Evolutionary conservation across 2,329 filamentous ascomycete genomes (phyloP), one percentile per base, ranked within the genome.

Genomic region (Aspergillus tamarii): DNA sequence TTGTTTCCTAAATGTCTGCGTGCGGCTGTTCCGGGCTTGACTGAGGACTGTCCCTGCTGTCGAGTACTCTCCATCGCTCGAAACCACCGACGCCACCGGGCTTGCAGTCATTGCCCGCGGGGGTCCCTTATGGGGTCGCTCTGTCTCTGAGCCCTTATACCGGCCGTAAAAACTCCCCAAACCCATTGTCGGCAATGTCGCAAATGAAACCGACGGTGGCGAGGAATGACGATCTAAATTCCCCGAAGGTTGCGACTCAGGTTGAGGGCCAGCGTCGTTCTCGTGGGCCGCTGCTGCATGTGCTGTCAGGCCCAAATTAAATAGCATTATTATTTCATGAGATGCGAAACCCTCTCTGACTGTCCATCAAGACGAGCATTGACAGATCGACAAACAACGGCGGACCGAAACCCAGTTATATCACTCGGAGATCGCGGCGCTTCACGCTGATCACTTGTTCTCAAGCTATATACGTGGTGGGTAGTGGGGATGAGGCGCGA

Each of bases 221-320:
- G 69, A 67, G 48, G 65, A 64, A 58, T 69, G 62, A 9, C 70
- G 68, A 21, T 52, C n/a, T 32, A 32, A 32, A 52, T 21, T 21
- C 19, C 28, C 48, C 50, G 59, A 63, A 19, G 68, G 60, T 57
- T 68, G 68, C 36, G 72, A 63, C 58, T 73, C 69, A 39, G 68
- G 53, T 48, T 71, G 64, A 36, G 69, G 61, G 55, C 60, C 65
- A 58, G 72, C 67, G 59, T 80, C 78, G 73, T 74, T 73, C 55
- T 73, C 66, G 69, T 81, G 79, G 36, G 77, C 77, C 64, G 79
- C 79, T 69, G 79, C 79, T 65, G 77, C 78, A 70, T 81, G 76
- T 68, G 79, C 79, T 68, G 79, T 77, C 68, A 80, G 69, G 60
- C 78, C 79, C 66, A 81, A 72, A 67, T 78, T 80, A 64, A 80